Conservation (phyloP, 805 yeast genomes). For the Hanseniaspora osmophila region DNA sequence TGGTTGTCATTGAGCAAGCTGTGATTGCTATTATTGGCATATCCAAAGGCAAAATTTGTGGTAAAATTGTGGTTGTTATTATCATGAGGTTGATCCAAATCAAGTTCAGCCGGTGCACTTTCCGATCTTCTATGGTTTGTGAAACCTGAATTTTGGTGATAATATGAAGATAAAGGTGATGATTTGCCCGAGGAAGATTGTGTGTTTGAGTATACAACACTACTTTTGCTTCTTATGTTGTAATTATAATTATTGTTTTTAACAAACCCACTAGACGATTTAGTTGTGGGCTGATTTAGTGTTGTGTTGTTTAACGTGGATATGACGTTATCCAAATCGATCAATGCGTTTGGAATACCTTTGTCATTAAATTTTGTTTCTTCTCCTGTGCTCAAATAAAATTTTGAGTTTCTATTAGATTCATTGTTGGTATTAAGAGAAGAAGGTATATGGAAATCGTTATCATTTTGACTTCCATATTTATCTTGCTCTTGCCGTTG, state of each 20-base stretch:
- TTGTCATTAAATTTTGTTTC: slow-evolving; percentile 17
- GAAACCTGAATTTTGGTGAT: not conserved
- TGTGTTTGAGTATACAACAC: not conserved
- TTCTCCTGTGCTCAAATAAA: slow-evolving; percentile 21
- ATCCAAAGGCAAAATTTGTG: too few species aligned
- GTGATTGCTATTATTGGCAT: too few species aligned
- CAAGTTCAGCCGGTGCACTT: slow-evolving; percentile 40
- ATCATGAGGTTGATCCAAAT: slow-evolving; percentile 9
- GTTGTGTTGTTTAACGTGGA: slow-evolving; percentile 18
- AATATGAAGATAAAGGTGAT: too few species aligned
- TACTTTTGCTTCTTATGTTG: not conserved
- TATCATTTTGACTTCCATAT: too few species aligned
- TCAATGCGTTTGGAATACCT: slow-evolving; percentile 38
- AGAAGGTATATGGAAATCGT: too few species aligned
- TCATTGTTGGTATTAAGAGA: too few species aligned
- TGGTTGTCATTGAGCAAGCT: not conserved
- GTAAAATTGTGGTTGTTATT: not conserved
- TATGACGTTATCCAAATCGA: slow-evolving; percentile 38
- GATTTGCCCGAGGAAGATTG: not conserved
- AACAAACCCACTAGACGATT: too few species aligned
- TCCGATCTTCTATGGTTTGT: slow-evolving; percentile 36
- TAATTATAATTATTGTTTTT: slow-evolving; percentile 2
- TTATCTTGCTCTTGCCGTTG: slow-evolving; percentile 1
- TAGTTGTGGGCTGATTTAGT: not conserved
- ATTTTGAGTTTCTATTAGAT: slow-evolving; percentile 15